Evolutionary conservation across 2,329 filamentous ascomycete genomes (phyloP).

Genomic region (Aspergillus luchuensis): DNA sequence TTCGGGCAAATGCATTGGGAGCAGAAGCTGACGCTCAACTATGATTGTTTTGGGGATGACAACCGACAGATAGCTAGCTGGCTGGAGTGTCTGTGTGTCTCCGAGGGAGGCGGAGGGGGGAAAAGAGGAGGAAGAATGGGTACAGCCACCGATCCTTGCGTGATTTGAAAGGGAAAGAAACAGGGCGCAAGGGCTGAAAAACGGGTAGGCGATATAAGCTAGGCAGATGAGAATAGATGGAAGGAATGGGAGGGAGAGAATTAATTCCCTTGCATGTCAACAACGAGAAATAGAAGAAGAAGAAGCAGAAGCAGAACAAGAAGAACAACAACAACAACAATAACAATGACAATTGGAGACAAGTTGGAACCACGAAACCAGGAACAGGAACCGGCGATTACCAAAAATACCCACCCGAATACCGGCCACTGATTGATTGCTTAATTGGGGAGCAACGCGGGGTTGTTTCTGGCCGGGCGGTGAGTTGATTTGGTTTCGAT

Average conservation of each 20-base stretch:
- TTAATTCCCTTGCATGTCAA: slow-evolving; percentile 21
- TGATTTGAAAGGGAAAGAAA: slow-evolving; percentile 3
- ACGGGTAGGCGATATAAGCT: neutral
- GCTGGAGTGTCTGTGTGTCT: neutral
- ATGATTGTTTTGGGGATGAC: slow-evolving; percentile 19
- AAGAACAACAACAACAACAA: slow-evolving; percentile 14
- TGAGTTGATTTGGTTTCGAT: slow-evolving; percentile 9
- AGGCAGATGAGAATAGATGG: neutral
- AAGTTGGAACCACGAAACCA: slow-evolving; percentile 1
- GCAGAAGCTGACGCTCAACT: slow-evolving; percentile 3
- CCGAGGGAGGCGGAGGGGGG: neutral
- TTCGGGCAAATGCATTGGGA: neutral
- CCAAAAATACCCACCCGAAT: too few species aligned
- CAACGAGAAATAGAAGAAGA: too few species aligned
- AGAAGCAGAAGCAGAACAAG: neutral
- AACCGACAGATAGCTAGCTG: slow-evolving; percentile 15
- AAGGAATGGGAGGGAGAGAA: slow-evolving; percentile 1
- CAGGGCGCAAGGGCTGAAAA: neutral
- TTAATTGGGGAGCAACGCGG: slow-evolving; percentile 25
- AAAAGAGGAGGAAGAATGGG: neutral
- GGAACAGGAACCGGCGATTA: slow-evolving; percentile 17
- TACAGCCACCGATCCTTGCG: neutral
- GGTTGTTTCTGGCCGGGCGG: slow-evolving; percentile 37
- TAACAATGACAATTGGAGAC: neutral
- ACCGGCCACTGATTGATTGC: too few species aligned